Evolutionary conservation across 1,284 basidiomycete genomes (phyloP).

Genomic region (Pholiota adiposa): DNA sequence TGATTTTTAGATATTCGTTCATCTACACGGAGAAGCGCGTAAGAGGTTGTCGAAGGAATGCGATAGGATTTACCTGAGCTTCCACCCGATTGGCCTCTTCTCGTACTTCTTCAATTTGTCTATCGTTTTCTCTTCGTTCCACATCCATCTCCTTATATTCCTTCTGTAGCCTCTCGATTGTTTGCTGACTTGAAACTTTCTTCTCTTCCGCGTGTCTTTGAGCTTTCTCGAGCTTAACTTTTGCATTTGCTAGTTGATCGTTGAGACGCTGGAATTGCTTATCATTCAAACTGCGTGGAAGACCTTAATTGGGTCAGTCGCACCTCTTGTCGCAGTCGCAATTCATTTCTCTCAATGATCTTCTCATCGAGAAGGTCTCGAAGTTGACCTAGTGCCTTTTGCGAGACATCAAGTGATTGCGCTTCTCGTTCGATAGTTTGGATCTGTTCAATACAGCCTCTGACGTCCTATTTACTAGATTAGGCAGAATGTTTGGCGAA

Average conservation of each 20-base stretch:
- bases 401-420: constrained; percentile 58
- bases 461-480: constrained; percentile 57
- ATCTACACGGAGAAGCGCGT: constrained; percentile 51
- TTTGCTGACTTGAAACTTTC: constrained; percentile 65
- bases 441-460: constrained; percentile 69
- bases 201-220: constrained; percentile 79
- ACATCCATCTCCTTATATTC: constrained; percentile 79
- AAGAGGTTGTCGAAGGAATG: neutral
- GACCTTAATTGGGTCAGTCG: neutral
- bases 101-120: constrained; percentile 74
- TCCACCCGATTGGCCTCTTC: constrained; percentile 68
- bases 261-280: constrained; percentile 61
- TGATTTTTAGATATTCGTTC: constrained; percentile 71
- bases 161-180: constrained; percentile 70
- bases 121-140: constrained; percentile 76
- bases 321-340: constrained; percentile 67
- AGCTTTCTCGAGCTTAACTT: constrained; percentile 76
- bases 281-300: neutral
- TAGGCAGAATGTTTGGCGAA: neutral
- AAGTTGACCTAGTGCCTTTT: constrained; percentile 67
- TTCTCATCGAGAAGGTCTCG: constrained; percentile 71
- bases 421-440: constrained; percentile 75
- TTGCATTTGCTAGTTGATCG: constrained; percentile 76
- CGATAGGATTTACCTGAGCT: constrained; percentile 48
- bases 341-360: constrained; percentile 71